phyloP scores from a whole-genome alignment of 352 stramenopile species.

The Peronospora farinosa region DNA sequence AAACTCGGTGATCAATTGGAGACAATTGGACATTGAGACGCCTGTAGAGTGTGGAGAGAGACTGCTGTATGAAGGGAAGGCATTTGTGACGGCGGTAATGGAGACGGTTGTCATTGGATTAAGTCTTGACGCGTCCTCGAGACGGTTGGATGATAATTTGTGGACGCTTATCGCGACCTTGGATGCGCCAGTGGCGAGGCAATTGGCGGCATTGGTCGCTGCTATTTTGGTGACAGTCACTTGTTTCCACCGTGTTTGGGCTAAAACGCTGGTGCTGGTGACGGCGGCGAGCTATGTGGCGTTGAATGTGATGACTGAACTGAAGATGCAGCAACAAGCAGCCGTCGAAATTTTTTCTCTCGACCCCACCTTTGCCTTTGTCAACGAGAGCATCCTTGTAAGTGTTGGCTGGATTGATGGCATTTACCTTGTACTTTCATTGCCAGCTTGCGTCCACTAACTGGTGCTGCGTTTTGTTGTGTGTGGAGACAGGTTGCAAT shows the following conservation, averaged over 20 bases:
- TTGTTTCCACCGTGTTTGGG: slow-evolving; percentile 54
- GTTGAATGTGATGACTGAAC: slow-evolving; percentile 33
- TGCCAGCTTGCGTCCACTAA: not conserved
- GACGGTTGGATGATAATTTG: slow-evolving; percentile 25
- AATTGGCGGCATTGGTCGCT: slow-evolving; percentile 15
- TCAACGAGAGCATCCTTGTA: slow-evolving; percentile 81
- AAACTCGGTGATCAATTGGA: slow-evolving; percentile 15
- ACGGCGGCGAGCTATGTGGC: slow-evolving; percentile 19
- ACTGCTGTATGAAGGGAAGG: slow-evolving; percentile 15
- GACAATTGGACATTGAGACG: slow-evolving; percentile 20
- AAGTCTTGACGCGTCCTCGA: slow-evolving; percentile 9
- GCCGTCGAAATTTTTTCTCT: slow-evolving; percentile 61
- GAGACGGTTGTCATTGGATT: slow-evolving; percentile 11
- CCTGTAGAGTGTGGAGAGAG: slow-evolving; percentile 22
- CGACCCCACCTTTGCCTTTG: slow-evolving; percentile 71
- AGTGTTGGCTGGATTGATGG: slow-evolving; percentile 8
- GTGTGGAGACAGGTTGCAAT: slow-evolving; percentile 52
- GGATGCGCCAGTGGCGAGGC: slow-evolving; percentile 16
- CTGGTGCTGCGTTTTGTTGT: not conserved
- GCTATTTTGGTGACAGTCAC: slow-evolving; percentile 22
- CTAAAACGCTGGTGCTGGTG: slow-evolving; percentile 55
- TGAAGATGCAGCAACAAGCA: slow-evolving; percentile 43
- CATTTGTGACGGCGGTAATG: slow-evolving; percentile 4
- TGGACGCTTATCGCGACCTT: slow-evolving; percentile 31
- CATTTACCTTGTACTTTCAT: not conserved